Conservation (phyloP, 257 asterid species). For the Paulownia fortunei region DNA sequence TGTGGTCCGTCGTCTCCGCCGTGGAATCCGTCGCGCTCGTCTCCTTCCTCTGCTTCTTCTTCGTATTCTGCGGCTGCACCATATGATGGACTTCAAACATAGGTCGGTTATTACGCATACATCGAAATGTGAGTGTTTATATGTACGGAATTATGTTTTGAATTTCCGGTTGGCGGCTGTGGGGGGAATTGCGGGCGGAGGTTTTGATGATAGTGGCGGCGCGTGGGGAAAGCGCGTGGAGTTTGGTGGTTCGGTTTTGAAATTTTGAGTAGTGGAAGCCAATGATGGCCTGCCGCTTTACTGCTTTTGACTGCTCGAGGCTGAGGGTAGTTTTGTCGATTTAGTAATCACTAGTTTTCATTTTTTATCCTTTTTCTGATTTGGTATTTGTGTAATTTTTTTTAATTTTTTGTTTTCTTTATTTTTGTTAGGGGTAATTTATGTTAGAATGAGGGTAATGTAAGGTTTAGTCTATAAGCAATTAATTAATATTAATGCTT, state of each 20-base stretch:
- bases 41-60: slow-evolving; percentile 59
- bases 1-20: slow-evolving; percentile 56
- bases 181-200: not conserved
- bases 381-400: not conserved
- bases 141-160: not conserved
- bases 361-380: not conserved
- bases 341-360: not conserved
- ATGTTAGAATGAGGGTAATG: not conserved
- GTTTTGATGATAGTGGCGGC: slow-evolving; percentile 13
- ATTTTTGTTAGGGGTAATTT: not conserved
- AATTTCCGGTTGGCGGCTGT: not conserved
- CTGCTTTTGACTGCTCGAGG: not conserved
- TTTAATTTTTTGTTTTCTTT: not conserved
- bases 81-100: slow-evolving; percentile 24
- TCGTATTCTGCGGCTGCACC: slow-evolving; percentile 60
- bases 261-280: not conserved
- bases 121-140: not conserved
- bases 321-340: slow-evolving; percentile 26
- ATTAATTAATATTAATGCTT: not conserved
- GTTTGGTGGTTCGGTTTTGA: slow-evolving; percentile 21
- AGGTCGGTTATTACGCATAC: not conserved
- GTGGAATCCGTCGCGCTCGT: slow-evolving; percentile 59
- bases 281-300: slow-evolving; percentile 15
- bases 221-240: slow-evolving; percentile 23
- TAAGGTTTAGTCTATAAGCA: not conserved